Evolutionary conservation across 2,329 filamentous ascomycete species (phyloP).

Genomic region (Aspergillus intermedius): DNA sequence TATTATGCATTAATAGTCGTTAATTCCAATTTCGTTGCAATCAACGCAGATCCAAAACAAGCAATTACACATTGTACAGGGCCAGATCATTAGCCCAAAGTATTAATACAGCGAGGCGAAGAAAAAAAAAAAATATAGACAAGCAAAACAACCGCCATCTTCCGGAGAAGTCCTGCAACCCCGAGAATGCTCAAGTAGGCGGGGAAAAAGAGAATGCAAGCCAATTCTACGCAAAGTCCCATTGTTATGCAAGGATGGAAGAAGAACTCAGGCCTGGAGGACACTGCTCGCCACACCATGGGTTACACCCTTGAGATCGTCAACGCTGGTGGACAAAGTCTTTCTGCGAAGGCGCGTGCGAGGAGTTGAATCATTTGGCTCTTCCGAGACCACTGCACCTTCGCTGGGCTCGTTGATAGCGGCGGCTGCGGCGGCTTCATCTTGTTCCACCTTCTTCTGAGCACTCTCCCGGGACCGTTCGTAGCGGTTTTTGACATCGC

Average conservation of each 20-base stretch:
- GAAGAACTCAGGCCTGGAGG: conserved; percentile 25
- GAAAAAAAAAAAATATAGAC: conserved; percentile 13
- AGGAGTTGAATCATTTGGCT: conserved; percentile 15
- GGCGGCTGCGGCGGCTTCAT: conserved; percentile 24
- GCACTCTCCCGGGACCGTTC: conserved; percentile 51
- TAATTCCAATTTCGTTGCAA: background rate
- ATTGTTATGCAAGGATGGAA: background rate
- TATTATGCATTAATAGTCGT: background rate
- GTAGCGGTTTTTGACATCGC: conserved; percentile 56
- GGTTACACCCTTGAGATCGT: conserved; percentile 29
- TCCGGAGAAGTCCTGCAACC: conserved; percentile 28
- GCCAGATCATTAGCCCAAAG: conserved; percentile 13
- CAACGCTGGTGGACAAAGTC: conserved; percentile 22
- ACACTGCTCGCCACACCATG: conserved; percentile 37
- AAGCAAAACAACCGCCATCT: conserved; percentile 11
- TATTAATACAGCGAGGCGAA: conserved; percentile 29
- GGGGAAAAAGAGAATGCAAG: conserved; percentile 1
- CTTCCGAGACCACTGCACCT: conserved; percentile 21
- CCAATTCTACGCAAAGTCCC: background rate
- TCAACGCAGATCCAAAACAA: conserved; percentile 7
- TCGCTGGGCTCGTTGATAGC: conserved; percentile 20
- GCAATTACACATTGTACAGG: conserved; percentile 19
- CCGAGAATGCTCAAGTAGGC: conserved; percentile 9
- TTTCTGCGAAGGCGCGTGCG: conserved; percentile 32
- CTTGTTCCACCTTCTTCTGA: conserved; percentile 51